Conservation (phyloP, 441 rosid species). For the Gossypium gossypioides region DNA sequence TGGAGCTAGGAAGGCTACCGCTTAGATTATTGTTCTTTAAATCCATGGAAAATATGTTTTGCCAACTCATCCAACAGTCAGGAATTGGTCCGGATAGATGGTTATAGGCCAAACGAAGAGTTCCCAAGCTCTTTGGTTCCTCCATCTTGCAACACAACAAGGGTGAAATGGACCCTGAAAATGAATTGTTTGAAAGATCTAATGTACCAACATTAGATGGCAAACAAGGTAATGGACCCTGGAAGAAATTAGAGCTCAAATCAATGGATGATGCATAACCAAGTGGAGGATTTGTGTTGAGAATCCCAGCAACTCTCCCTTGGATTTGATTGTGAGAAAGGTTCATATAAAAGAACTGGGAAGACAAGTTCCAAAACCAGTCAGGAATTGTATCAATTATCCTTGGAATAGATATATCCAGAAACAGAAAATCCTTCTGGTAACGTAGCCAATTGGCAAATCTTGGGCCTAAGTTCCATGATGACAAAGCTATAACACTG, state of each 20-base stretch:
- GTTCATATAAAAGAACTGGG: neutral
- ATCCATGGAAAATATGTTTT: neutral
- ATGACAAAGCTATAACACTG: neutral
- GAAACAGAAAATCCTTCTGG: neutral
- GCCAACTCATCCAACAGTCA: slow-evolving; percentile 19
- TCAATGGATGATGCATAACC: neutral
- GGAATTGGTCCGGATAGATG: slow-evolving; percentile 15
- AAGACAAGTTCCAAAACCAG: slow-evolving; percentile 16
- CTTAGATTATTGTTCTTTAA: slow-evolving; percentile 6
- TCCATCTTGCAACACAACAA: slow-evolving; percentile 8
- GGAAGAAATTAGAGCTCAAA: slow-evolving; percentile 12
- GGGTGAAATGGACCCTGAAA: slow-evolving; percentile 17
- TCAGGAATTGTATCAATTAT: slow-evolving; percentile 9
- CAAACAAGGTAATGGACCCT: slow-evolving; percentile 11
- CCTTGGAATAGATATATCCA: slow-evolving; percentile 14
- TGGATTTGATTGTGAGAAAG: slow-evolving; percentile 15
- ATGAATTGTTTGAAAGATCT: slow-evolving; percentile 22
- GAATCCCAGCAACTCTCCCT: slow-evolving; percentile 4
- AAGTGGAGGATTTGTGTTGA: neutral
- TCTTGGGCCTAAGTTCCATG: slow-evolving; percentile 13
- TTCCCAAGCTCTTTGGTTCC: slow-evolving; percentile 3
- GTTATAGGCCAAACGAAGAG: slow-evolving; percentile 9
- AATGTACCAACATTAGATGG: neutral
- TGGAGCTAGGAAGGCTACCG: slow-evolving; percentile 17
- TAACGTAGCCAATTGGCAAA: slow-evolving; percentile 13